Evolutionary conservation across 129 eudicot genomes (phyloP), one percentile per base, ranked within the genome.

Genomic region (Mikania micrantha): DNA sequence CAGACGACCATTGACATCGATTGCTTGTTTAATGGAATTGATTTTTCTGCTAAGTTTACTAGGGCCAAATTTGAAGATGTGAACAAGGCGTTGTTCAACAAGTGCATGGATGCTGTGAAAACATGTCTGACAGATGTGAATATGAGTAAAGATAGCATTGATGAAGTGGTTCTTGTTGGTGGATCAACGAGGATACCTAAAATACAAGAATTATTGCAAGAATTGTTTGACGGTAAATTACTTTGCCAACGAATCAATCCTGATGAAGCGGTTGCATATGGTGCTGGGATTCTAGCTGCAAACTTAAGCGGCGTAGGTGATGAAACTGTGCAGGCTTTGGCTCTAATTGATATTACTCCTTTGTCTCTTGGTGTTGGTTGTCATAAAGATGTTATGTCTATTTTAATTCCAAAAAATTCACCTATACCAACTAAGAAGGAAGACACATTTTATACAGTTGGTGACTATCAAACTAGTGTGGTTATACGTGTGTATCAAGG

Each of bases 371-470:
- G 74, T 24, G n/a, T 36, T 4, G 36, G 10, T 3, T 2, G 21
- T 13, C 3, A 56, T 0, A 25, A 34, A 21, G 38, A 56, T 22
- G 2, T 34, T 34, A 69, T 69, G 74, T 2, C n/a, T 6, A 52
- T 53, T 13, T 13, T 53, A 13, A 69, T 69, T 52, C 53, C 53
- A 0, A 52, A 21, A 69, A 69, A 69, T 25, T 45, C 74, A 19
- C 49, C 53, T 7, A 35, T 69, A 22, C 74, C 74, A 53, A 53
- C 64, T n/a, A 69, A 50, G 50, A 69, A 54, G 50, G 64, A 54
- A 54, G 7, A 6, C 4, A 20, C 0, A 0, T 35, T 52, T n/a
- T 35, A 2, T 50, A 69, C 64, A 21, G 0, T 9, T n/a, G 0
- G 2, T 6, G 74, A 69, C 16, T 12, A 21, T 35, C 64, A 35